Evolutionary conservation across 2,329 filamentous ascomycete species (phyloP).

Genomic region (Mycocentrospora acerina): DNA sequence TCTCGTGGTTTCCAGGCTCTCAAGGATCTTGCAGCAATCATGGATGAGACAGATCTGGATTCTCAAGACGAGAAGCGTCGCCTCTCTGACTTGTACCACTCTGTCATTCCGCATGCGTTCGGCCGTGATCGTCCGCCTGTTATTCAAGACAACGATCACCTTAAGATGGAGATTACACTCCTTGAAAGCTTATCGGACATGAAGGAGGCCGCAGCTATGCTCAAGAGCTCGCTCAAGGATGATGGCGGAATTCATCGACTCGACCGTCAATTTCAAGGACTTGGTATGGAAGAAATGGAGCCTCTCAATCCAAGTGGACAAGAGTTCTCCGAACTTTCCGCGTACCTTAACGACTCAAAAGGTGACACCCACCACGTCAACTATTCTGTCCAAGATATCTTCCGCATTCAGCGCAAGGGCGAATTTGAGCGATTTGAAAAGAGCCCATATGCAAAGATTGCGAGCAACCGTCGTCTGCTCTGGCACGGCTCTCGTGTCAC

Average conservation of each 20-base stretch:
- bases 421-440: constrained; percentile 69
- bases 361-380: constrained; percentile 65
- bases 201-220: constrained; percentile 76
- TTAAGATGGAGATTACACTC: constrained; percentile 77
- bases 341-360: constrained; percentile 67
- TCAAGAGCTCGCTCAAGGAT: constrained; percentile 63
- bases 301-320: constrained; percentile 58
- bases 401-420: constrained; percentile 75
- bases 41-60: constrained; percentile 58
- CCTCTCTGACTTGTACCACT: constrained; percentile 78
- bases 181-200: constrained; percentile 82
- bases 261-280: constrained; percentile 70
- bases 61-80: constrained; percentile 55
- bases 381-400: constrained; percentile 72
- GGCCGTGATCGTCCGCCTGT: constrained; percentile 72
- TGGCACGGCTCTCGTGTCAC: constrained; percentile 86
- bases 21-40: constrained; percentile 70
- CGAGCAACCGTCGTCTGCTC: constrained; percentile 71
- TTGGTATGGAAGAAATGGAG: constrained; percentile 76
- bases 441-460: constrained; percentile 54
- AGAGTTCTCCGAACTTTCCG: constrained; percentile 66
- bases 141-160: constrained; percentile 56
- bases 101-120: constrained; percentile 78
- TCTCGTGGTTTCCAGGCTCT: constrained; percentile 72
- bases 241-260: constrained; percentile 60